Percentiles rank a stretch among this genome's conserved stretches.
Evolutionary conservation across 2,329 filamentous ascomycete species (phyloP).

Genomic region (Cryphonectria carpinicola): DNA sequence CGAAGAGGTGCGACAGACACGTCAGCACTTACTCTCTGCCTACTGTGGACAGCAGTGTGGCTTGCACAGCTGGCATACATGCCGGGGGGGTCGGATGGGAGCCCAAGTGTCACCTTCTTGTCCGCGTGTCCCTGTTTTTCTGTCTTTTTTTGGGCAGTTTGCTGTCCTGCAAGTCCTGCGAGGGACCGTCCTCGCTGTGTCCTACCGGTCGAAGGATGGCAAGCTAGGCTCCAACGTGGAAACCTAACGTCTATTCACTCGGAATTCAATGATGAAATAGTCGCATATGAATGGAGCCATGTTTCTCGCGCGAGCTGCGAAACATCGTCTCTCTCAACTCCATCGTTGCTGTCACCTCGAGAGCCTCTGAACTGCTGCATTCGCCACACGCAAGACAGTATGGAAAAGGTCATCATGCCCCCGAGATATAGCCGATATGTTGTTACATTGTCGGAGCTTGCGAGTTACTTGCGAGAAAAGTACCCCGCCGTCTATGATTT

Average conservation of each 20-base stretch:
- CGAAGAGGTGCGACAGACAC: not conserved
- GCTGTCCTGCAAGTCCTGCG: not conserved
- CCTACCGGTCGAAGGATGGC: not conserved
- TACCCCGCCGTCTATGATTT: constrained; percentile 25
- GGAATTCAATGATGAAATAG: not conserved
- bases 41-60: not conserved
- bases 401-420: constrained; percentile 24
- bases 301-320: not conserved
- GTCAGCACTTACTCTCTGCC: not conserved
- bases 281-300: not conserved
- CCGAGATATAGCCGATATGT: constrained; percentile 23
- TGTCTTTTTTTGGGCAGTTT: not conserved
- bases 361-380: not conserved
- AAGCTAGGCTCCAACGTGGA: not conserved
- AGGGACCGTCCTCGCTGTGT: not conserved
- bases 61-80: not conserved
- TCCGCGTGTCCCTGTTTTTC: not conserved
- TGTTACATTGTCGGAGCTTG: constrained; percentile 14
- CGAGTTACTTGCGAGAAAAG: constrained; percentile 13
- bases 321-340: not conserved
- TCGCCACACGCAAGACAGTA: not conserved
- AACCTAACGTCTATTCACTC: not conserved
- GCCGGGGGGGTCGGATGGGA: not conserved
- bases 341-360: not conserved
- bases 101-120: not conserved